A percentile compares a stretch with the other conserved stretches of the same genome.
Conservation (phyloP, 768 basidiomycete genomes). For the Pleurotus giganteus region DNA sequence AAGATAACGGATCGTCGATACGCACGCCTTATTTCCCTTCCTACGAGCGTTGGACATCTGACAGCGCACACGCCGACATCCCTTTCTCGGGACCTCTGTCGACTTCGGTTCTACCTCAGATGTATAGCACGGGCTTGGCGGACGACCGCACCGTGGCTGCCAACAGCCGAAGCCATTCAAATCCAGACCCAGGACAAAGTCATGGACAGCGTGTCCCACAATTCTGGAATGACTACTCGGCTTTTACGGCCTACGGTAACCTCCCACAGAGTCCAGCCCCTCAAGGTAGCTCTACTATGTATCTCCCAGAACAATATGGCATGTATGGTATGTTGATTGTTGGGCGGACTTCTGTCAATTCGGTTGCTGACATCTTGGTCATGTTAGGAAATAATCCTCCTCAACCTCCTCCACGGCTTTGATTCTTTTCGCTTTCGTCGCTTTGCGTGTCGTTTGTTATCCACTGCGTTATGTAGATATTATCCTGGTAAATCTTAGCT, state of each 20-base stretch:
- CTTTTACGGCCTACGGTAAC: slow-evolving; percentile 40
- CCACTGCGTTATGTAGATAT: not conserved
- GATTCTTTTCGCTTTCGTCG: not conserved
- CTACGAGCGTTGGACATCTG: slow-evolving; percentile 45
- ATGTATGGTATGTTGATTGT: slow-evolving; percentile 8
- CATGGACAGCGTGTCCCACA: slow-evolving; percentile 41
- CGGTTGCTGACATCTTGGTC: not conserved
- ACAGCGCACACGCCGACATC: slow-evolving; percentile 15
- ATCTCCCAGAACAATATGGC: slow-evolving; percentile 12
- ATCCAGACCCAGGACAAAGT: slow-evolving; percentile 14
- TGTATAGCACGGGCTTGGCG: slow-evolving; percentile 71
- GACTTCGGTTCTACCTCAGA: slow-evolving; percentile 71
- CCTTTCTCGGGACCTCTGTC: slow-evolving; percentile 50
- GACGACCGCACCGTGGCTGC: slow-evolving; percentile 37
- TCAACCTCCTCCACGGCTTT: not conserved
- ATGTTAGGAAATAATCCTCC: slow-evolving; percentile 1
- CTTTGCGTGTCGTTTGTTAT: not conserved
- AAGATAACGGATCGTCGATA: slow-evolving; percentile 8
- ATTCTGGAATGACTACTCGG: slow-evolving; percentile 55
- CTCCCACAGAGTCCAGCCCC: slow-evolving; percentile 13
- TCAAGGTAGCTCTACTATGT: slow-evolving; percentile 3
- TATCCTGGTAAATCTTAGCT: not conserved
- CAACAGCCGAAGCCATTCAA: slow-evolving; percentile 17
- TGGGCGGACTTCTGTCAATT: not conserved
- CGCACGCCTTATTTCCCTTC: slow-evolving; percentile 24